phyloP scores from a whole-genome alignment of 1,284 basidiomycete species.

The Leccinum subrobustum region DNA sequence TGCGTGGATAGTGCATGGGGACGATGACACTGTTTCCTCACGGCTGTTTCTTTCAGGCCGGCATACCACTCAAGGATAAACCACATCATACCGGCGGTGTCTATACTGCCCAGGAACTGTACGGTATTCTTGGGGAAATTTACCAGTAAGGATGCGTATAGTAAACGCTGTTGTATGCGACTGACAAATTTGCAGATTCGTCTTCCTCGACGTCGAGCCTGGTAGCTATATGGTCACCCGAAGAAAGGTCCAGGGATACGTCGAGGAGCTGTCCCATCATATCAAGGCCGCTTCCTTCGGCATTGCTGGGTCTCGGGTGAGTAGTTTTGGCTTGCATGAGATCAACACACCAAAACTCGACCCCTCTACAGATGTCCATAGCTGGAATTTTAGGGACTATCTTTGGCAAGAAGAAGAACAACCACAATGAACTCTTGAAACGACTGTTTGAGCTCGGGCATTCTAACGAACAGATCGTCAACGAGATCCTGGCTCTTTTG shows the following conservation, averaged over 20 bases:
- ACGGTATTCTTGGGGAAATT: slow-evolving; percentile 62
- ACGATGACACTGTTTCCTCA: slow-evolving; percentile 1
- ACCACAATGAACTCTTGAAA: slow-evolving; percentile 52
- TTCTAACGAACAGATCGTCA: slow-evolving; percentile 59
- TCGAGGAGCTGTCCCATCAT: slow-evolving; percentile 51
- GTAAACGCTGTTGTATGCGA: neutral
- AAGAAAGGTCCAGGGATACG: slow-evolving; percentile 48
- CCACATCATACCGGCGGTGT: slow-evolving; percentile 46
- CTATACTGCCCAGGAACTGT: slow-evolving; percentile 63
- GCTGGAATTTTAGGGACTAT: slow-evolving; percentile 46
- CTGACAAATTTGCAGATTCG: slow-evolving; percentile 44
- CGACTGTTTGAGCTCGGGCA: slow-evolving; percentile 55
- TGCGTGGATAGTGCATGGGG: slow-evolving; percentile 35
- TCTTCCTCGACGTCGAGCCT: slow-evolving; percentile 71
- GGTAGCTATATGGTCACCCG: slow-evolving; percentile 55
- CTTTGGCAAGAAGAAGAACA: slow-evolving; percentile 49
- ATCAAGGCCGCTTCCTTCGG: slow-evolving; percentile 49
- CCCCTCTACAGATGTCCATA: slow-evolving; percentile 47
- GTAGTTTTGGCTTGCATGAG: neutral
- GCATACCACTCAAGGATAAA: slow-evolving; percentile 69
- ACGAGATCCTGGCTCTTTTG: slow-evolving; percentile 69
- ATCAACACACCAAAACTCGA: neutral
- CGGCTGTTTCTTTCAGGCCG: slow-evolving; percentile 46
- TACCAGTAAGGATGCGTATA: slow-evolving; percentile 50
- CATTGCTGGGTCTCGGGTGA: slow-evolving; percentile 25